phyloP scores from a whole-genome alignment of 768 basidiomycete species.

The Lactarius quietus region DNA sequence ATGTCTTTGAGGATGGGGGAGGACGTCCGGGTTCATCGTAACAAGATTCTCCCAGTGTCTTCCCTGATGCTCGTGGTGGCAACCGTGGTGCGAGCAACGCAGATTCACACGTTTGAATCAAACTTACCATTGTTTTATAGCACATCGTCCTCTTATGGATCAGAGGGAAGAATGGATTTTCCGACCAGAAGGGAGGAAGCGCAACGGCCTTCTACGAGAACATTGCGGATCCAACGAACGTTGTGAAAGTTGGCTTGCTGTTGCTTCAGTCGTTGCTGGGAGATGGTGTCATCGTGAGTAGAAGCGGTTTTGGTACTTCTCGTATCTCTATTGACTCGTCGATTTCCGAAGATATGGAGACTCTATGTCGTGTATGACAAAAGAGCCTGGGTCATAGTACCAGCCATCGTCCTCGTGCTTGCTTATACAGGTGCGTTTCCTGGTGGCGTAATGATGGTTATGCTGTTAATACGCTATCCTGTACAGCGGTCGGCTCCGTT shows the following conservation, averaged over 20 bases:
- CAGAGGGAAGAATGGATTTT: background rate
- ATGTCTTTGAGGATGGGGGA: background rate
- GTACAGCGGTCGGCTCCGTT: background rate
- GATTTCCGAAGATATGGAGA: background rate
- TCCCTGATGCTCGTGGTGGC: conserved; percentile 4
- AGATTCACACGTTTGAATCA: background rate
- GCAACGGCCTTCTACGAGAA: background rate
- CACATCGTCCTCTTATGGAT: background rate
- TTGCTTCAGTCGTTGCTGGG: background rate
- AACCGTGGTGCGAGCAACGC: background rate
- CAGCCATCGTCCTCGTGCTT: background rate
- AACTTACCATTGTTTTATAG: background rate
- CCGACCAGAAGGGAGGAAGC: background rate
- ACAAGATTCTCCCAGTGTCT: background rate
- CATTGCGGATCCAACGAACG: background rate
- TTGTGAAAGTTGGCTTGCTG: background rate
- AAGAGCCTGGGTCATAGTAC: background rate
- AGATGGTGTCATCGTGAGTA: conserved; percentile 1
- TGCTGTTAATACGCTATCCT: background rate
- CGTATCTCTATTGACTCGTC: background rate
- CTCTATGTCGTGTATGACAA: conserved; percentile 1
- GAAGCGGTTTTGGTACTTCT: background rate
- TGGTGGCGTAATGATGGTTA: background rate
- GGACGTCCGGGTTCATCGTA: background rate
- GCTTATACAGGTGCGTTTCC: background rate